A percentile compares a stretch with the other conserved stretches of the same genome.
These are phyloP conservation scores for Trametes sp. DNA, from an alignment of 1,284 basidiomycete species.

Conservation along the genomic window DNA sequence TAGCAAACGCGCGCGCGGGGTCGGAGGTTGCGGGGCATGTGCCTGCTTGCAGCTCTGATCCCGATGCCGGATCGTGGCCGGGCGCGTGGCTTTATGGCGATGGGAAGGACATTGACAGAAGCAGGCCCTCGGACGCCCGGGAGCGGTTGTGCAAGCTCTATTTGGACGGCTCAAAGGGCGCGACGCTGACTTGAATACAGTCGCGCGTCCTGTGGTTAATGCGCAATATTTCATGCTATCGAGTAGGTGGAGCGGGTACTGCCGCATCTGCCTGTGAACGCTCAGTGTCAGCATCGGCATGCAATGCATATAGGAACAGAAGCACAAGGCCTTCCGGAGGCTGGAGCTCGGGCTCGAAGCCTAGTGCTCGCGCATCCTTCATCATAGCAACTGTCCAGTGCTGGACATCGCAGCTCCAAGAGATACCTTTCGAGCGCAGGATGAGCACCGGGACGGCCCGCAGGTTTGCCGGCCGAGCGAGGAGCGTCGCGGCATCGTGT, in stretches of 20 bases:
- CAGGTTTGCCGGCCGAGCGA: neutral
- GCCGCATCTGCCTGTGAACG: neutral
- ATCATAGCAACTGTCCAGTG: neutral
- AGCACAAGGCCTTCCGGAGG: neutral
- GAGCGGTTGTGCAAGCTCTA: neutral
- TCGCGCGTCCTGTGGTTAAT: too few species aligned
- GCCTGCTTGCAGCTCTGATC: neutral
- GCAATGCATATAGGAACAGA: neutral
- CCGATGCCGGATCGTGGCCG: neutral
- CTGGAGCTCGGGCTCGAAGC: neutral
- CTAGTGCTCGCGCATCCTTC: neutral
- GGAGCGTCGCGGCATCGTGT: neutral
- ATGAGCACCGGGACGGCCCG: neutral
- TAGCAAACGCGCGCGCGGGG: conserved; percentile 11
- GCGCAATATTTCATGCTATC: too few species aligned
- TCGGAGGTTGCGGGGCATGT: conserved; percentile 8
- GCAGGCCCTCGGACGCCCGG: neutral
- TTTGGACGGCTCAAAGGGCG: neutral
- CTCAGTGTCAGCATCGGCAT: neutral
- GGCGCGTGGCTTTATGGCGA: neutral
- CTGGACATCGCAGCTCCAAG: neutral
- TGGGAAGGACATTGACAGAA: neutral
- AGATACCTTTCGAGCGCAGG: neutral
- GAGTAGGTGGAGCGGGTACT: neutral
- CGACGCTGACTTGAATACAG: neutral